phyloP scores from a whole-genome alignment of 345 rosid genomes.

The Gossypioides kirkii region DNA sequence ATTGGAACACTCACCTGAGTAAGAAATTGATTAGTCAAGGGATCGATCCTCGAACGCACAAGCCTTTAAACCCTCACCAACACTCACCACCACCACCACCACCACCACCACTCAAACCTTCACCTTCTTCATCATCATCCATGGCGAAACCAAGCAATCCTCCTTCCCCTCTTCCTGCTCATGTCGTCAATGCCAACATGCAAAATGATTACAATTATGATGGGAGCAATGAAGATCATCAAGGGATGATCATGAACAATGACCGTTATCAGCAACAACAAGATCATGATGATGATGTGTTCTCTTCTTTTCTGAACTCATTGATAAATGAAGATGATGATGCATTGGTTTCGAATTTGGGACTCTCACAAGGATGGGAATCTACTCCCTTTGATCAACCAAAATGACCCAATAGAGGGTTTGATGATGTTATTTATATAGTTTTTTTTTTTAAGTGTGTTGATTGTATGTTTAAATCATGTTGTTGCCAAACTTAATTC shows the following conservation, averaged over 20 bases:
- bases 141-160: no score
- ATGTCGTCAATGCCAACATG: no score
- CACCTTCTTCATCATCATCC: not conserved
- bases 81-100: no score
- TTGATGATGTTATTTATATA: not conserved
- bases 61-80: not conserved
- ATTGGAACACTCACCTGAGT: constrained; percentile 82
- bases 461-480: not conserved
- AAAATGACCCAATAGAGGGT: constrained; percentile 16
- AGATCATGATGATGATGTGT: not conserved
- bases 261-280: no score
- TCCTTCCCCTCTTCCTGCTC: no score
- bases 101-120: not conserved
- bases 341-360: constrained; percentile 10
- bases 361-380: constrained; percentile 32
- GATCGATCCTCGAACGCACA: constrained; percentile 25
- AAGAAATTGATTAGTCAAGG: constrained; percentile 79
- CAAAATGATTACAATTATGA: no score
- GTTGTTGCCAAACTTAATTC: not conserved
- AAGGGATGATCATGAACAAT: no score
- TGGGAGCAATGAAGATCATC: no score
- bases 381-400: constrained; percentile 26
- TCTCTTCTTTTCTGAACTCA: constrained; percentile 44
- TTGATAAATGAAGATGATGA: constrained; percentile 22
- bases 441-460: not conserved